Evolutionary conservation across 1,284 basidiomycete species (phyloP), one percentile per base, ranked within the genome.

Genomic region (Fomitopsis palustris): DNA sequence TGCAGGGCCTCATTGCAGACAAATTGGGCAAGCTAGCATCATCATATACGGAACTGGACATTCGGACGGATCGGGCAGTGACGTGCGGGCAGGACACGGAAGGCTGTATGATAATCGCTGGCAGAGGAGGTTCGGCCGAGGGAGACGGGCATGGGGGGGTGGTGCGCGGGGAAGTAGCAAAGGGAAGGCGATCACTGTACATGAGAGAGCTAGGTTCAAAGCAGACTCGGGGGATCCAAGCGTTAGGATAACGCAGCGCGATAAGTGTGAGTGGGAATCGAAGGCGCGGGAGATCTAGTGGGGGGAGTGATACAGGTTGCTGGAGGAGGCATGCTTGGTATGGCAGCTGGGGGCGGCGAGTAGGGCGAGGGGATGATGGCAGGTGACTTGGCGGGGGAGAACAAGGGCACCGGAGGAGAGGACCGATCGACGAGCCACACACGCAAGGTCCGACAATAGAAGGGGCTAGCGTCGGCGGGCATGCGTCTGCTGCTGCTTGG

Each of bases 371-470:
- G 45, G 29, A 42, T 49, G 45, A 49, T 49, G 49, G 21, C 49
- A 52, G 31, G 31, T 52, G 49, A 52, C 49, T 51, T 29, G n/a
- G 39, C 39, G 42, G 42, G 21, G 25, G 42, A 45, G 42, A 29
- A 47, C 49, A 37, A 35, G 49, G 49, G 33, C 49, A 37, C 49
- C 47, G 47, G 47, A 29, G 47, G 16, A 51, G 47, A 51, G 49
- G 31, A 37, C 33, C 49, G 31, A 37, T 51, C 2, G 27, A 19
- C 31, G 45, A 33, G 29, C 49, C 49, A 35, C 49, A 37, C 41
- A 7, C 49, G 49, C 49, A 51, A 51, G 49, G 14, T 51, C 49
- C 49, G 49, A 52, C 49, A 52, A 52, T 52, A 35, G 49, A 52
- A 52, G 17, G 31, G 12, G 12, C 49, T 52, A 52, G 49, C 49